Conservation (phyloP, 2,329 filamentous ascomycete genomes). For the Aspergillus sp. region DNA sequence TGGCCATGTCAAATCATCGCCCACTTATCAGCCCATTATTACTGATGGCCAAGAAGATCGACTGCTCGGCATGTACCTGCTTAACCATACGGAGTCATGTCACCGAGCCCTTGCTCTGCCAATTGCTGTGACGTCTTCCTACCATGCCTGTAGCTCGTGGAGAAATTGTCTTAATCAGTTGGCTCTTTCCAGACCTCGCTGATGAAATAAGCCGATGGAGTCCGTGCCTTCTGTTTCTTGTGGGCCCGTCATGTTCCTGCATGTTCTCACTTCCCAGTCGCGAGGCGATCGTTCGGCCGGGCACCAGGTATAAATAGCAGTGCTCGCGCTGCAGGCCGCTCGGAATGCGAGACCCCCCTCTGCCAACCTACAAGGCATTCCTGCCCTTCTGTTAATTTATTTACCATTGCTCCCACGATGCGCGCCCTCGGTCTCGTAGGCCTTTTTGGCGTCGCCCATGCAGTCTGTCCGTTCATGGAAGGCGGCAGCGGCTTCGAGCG, state of each 20-base stretch:
- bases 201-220: slow-evolving; percentile 4
- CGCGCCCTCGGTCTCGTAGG: slow-evolving; percentile 26
- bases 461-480: slow-evolving; percentile 44
- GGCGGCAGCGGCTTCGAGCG: slow-evolving; percentile 24
- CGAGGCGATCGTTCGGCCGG: neutral
- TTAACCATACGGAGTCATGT: neutral
- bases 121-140: neutral
- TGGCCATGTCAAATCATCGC: neutral
- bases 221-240: neutral
- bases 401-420: slow-evolving; percentile 20
- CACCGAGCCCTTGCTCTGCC: neutral
- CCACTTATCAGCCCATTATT: slow-evolving; percentile 8
- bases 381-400: neutral
- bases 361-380: neutral
- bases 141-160: neutral
- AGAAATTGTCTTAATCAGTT: neutral
- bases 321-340: neutral
- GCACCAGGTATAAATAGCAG: neutral
- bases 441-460: slow-evolving; percentile 37
- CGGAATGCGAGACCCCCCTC: neutral
- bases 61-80: neutral
- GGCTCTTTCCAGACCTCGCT: slow-evolving; percentile 3
- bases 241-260: neutral
- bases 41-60: slow-evolving; percentile 4
- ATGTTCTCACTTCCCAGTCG: neutral